Base-by-base conservation (phyloP, 2,329 filamentous ascomycete genomes). In the Didymella exigua region DNA sequence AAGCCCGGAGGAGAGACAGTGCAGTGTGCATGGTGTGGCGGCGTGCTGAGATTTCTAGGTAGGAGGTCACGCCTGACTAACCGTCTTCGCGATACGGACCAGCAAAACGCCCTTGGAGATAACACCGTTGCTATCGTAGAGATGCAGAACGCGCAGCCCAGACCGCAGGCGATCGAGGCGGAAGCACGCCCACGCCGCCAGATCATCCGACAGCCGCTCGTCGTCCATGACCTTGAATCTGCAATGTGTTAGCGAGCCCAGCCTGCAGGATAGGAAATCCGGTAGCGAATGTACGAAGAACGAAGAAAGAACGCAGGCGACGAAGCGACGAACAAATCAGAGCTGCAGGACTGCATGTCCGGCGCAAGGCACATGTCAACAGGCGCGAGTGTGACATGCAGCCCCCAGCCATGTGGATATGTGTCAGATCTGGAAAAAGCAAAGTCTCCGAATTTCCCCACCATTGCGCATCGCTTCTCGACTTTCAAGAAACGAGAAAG, bases 131-230 rank as follows among this genome's bases (percentile, higher is more conserved):
- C 81, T 79, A 69, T 96, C 87, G 59, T 89, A 81, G 54, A 98
- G 77, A 65, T 88, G 89, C 51, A 98, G 80, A 62, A 96, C 86
- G 10, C 92, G 82, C 63, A 90, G 89, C 0, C 95, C 93, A 29
- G 83, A 78, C 56, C 86, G 85, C 55, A 97, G 75, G 7, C 92
- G 84, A 75, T 97, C 92, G 19, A 98, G 83, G 33, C 92, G 84
- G 64, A 96, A 87, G 69, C 92, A 96, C 1, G 90, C 87, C 95
- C 95, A 98, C 2, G 89, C 91, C 10, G 91, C 88, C 52, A 96
- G 75, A 55, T 89, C 84, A 68, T 98, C 92, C 31, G 63, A 63
- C 4, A 88, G 86, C 62, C 93, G 84, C 74, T 93, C 89, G 63
- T 96, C 89, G 72, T 98, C 91, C 74, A 92, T 89, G 62, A 98